phyloP scores from a whole-genome alignment of 768 basidiomycete species.

The Serendipita sp. region DNA sequence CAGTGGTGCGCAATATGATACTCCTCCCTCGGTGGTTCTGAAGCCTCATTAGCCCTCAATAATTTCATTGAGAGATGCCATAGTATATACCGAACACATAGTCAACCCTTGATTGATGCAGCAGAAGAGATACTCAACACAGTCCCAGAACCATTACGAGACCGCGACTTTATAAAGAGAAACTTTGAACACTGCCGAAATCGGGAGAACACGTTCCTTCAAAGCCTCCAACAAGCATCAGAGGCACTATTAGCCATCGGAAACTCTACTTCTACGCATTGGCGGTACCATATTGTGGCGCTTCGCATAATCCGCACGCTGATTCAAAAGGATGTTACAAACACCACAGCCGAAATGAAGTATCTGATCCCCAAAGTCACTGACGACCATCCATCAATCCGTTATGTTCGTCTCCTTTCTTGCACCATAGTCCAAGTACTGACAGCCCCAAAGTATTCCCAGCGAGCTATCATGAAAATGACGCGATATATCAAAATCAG shows the following conservation, averaged over 20 bases:
- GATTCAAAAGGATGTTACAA: slow-evolving; percentile 45
- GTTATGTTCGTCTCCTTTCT: slow-evolving; percentile 11
- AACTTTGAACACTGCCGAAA: not conserved
- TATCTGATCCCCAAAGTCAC: slow-evolving; percentile 45
- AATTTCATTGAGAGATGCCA: slow-evolving; percentile 44
- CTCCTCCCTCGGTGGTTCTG: slow-evolving; percentile 1
- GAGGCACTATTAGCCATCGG: slow-evolving; percentile 28
- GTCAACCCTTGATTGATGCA: slow-evolving; percentile 23
- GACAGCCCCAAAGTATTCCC: slow-evolving; percentile 35
- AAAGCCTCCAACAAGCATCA: not conserved
- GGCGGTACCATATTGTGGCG: slow-evolving; percentile 63
- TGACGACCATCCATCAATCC: slow-evolving; percentile 48
- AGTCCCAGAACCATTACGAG: not conserved
- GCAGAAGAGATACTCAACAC: not conserved
- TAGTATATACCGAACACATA: slow-evolving; percentile 18
- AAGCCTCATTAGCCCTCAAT: slow-evolving; percentile 30
- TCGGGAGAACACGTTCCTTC: not conserved
- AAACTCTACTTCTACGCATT: slow-evolving; percentile 47
- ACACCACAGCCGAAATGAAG: slow-evolving; percentile 30
- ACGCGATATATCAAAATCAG: slow-evolving; percentile 68
- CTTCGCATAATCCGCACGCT: slow-evolving; percentile 51
- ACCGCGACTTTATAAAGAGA: not conserved
- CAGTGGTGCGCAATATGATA: slow-evolving; percentile 29
- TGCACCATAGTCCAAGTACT: not conserved
- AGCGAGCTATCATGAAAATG: slow-evolving; percentile 61